Evolutionary conservation across 2,329 filamentous ascomycete species (phyloP).

Genomic region (Arthrobotrys sinensis): DNA sequence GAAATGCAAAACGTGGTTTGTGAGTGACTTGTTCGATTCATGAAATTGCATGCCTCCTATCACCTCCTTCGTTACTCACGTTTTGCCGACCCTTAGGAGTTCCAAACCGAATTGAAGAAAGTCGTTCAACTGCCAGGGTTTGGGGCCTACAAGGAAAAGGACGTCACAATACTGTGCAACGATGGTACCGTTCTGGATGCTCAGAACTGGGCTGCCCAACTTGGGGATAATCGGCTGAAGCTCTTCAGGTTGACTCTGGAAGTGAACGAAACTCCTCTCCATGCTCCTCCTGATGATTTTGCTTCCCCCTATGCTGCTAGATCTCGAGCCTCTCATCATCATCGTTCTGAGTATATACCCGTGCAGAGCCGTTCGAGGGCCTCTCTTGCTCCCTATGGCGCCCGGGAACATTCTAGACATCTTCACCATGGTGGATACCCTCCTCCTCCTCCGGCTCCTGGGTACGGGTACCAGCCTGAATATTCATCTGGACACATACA

Average conservation of each 20-base stretch:
- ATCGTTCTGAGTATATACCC: too few relatives aligned
- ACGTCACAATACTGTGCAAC: constrained; percentile 5
- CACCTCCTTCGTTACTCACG: not conserved
- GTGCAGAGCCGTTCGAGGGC: too few relatives aligned
- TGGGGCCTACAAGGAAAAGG: constrained; percentile 22
- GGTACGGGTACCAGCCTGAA: not conserved
- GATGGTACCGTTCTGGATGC: constrained; percentile 23
- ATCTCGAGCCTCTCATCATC: too few relatives aligned
- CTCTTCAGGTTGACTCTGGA: constrained; percentile 33
- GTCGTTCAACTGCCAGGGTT: not conserved
- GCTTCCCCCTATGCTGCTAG: too few relatives aligned
- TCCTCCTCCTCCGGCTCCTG: not conserved
- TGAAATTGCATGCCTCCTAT: not conserved
- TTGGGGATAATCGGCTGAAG: constrained; percentile 17
- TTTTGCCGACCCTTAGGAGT: constrained; percentile 11
- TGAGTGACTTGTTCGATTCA: constrained; percentile 9
- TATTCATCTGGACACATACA: not conserved
- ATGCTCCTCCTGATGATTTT: too few relatives aligned
- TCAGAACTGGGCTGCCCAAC: constrained; percentile 32
- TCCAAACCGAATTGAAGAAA: constrained; percentile 36
- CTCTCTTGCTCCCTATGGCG: not conserved
- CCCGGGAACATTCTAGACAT: not conserved
- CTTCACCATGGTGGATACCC: too few relatives aligned
- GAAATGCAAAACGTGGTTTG: constrained; percentile 56
- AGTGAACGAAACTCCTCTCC: not conserved